Evolutionary conservation across 306 rosid species (phyloP).

Genomic region (Hippophae tibetana): DNA sequence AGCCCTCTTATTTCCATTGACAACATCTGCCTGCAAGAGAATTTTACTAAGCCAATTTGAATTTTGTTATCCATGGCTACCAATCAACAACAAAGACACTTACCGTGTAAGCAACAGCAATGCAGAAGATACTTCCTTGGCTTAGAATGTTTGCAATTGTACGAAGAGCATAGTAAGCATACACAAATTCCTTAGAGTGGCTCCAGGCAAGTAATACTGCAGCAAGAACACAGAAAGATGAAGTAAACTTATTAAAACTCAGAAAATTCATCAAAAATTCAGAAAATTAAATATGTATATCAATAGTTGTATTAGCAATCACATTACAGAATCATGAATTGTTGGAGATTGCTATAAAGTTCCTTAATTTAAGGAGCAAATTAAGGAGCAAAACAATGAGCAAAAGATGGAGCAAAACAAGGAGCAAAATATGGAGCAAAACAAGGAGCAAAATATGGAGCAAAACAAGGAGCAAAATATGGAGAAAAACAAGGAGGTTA

Average conservation of each 20-base stretch:
- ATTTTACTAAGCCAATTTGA: constrained; percentile 10
- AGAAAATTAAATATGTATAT: too few relatives aligned
- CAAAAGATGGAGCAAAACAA: too few relatives aligned
- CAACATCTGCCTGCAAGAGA: constrained; percentile 53
- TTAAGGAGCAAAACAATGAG: too few relatives aligned
- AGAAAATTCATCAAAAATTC: not conserved
- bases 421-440: too few relatives aligned
- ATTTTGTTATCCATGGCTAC: not conserved
- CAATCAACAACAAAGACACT: constrained; percentile 13
- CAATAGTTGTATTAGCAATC: too few relatives aligned
- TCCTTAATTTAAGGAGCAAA: too few relatives aligned
- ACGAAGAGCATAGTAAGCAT: constrained; percentile 51
- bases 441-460: too few relatives aligned
- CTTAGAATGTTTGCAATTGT: constrained; percentile 49
- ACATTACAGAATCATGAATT: too few relatives aligned
- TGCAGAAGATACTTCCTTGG: constrained; percentile 67
- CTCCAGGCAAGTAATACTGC: constrained; percentile 50
- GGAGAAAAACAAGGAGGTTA: too few relatives aligned
- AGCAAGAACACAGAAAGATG: constrained; percentile 18
- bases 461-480: too few relatives aligned
- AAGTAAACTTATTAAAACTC: constrained; percentile 38
- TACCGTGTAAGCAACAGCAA: constrained; percentile 53
- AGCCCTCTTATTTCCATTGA: constrained; percentile 38
- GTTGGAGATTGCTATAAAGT: too few relatives aligned
- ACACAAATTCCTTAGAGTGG: constrained; percentile 42